phyloP scores from a whole-genome alignment of 371 early-diverging fungal genomes.

The Mucor plumbeus region DNA sequence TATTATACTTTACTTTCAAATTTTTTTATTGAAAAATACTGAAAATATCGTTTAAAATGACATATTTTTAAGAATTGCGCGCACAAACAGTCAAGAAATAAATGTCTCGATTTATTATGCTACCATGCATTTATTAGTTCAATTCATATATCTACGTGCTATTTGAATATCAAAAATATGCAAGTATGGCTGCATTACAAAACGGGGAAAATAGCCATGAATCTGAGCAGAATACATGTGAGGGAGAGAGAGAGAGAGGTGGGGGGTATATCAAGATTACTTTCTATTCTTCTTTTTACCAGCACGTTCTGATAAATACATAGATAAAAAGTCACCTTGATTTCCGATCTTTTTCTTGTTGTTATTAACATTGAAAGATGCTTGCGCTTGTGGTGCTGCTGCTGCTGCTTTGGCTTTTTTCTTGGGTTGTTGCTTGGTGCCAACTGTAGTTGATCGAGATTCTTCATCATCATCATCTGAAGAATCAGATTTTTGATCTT shows the following conservation, averaged over 20 bases:
- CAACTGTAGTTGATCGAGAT: constrained; percentile 38
- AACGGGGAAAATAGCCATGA: no score
- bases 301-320: constrained; percentile 59
- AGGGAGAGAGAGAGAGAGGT: not conserved
- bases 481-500: constrained; percentile 13
- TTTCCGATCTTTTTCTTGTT: constrained; percentile 29
- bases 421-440: constrained; percentile 10
- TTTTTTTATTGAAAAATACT: no score
- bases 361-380: not conserved
- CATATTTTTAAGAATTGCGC: no score
- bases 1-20: no score
- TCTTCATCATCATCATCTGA: constrained; percentile 54
- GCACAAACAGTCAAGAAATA: no score
- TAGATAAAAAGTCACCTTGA: constrained; percentile 59
- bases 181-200: no score
- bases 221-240: no score
- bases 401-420: not conserved
- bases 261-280: constrained; percentile 27
- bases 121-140: no score
- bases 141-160: no score
- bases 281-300: constrained; percentile 60
- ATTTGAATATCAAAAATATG: no score
- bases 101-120: no score
- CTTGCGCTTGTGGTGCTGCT: not conserved
- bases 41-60: no score